Evolutionary conservation across 176 grass and related monocot genomes (phyloP), one percentile per base, ranked within the genome.

Genomic region (Ensete glaucum): DNA sequence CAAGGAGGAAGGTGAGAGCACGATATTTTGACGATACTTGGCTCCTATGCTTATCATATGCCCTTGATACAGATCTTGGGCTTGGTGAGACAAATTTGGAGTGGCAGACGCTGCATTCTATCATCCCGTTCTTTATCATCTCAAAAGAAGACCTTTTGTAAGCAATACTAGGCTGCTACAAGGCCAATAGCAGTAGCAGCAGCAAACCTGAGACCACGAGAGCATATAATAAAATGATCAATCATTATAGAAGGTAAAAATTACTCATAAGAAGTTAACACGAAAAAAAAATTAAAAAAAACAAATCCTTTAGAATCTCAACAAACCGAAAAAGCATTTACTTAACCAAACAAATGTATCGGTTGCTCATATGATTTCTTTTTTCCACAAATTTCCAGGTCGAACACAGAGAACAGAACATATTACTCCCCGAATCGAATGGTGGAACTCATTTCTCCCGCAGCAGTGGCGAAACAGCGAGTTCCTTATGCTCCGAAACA

Each of bases 1-100:
- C 75, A 23, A 77, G 75, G 25, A 77, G 21, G 75, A 77, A 14
- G 48, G 65, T 77, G 20, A 77, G 75, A 25, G 60, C 75, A n/a
- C 75, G 43, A 52, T 63, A 16, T 50, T 63, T 76, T 14, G 74
- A 76, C 5, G 74, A 76, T 24, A 76, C 48, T 17, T 76, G 58
- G 20, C 34, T 76, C 57, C 74, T 62, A 48, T 76, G 74, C 59
- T 59, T 76, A 22, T 76, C 58, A 25, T 76, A 76, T 64, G 74
- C 74, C 48, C 74, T 76, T 52, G 74, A 76, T 50, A 76, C 56
- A 24, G 58, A 51, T 52, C 58, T 77, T 1, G 60, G 43, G 34
- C 75, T 77, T 11, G 59, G 60, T 9, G 75, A 62, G 15, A 53
- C 48, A 34, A 77, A 52, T 64, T 76, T 77, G 60, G 75, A 51